Evolutionary conservation across 441 rosid genomes (phyloP).

Genomic region (Pelargonium cotyledonis): DNA sequence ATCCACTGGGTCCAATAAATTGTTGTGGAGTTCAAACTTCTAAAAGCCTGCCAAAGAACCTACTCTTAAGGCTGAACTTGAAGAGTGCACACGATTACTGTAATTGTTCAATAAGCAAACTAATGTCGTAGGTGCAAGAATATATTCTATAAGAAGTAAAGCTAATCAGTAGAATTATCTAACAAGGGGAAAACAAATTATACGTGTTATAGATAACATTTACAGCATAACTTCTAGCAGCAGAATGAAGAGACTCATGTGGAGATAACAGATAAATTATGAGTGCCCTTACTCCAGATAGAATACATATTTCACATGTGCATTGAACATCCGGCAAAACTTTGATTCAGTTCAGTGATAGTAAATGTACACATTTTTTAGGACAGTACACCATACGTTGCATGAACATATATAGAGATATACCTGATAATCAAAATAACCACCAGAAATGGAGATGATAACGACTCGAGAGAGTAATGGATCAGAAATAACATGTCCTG

Average conservation of each 20-base stretch:
- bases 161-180: neutral
- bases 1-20: neutral
- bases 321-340: neutral
- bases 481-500: constrained; percentile 45
- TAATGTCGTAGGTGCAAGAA: neutral
- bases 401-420: constrained; percentile 6
- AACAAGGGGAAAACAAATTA: neutral
- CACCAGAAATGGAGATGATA: constrained; percentile 83
- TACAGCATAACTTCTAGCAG: neutral
- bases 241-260: neutral
- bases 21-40: neutral
- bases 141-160: neutral
- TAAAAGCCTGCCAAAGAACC: neutral
- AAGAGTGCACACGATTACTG: neutral
- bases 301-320: neutral
- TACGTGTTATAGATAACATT: no score
- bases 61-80: neutral
- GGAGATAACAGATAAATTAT: neutral
- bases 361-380: neutral
- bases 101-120: neutral
- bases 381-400: neutral
- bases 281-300: constrained; percentile 1
- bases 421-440: constrained; percentile 91
- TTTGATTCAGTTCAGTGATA: neutral
- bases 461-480: constrained; percentile 68